Evolutionary conservation across 2,329 filamentous ascomycete genomes (phyloP).

Genomic region (Aspergillus unguis): DNA sequence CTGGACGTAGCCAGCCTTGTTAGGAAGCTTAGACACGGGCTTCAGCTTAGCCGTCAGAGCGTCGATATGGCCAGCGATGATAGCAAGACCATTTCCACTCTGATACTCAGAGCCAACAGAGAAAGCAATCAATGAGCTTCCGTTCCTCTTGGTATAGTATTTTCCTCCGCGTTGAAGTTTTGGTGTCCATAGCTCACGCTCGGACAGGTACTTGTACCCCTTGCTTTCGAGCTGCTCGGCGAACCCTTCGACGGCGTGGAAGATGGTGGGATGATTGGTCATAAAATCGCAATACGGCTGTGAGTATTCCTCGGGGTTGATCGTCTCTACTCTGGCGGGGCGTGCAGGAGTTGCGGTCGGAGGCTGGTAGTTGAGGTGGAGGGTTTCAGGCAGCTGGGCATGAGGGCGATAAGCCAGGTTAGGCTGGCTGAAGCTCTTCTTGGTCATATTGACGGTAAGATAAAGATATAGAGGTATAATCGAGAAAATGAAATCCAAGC

Average conservation of each 20-base stretch:
- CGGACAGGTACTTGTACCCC: slow-evolving; percentile 72
- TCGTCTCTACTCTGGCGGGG: slow-evolving; percentile 15
- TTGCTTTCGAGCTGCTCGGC: slow-evolving; percentile 65
- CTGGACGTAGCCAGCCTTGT: slow-evolving; percentile 79
- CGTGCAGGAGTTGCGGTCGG: slow-evolving; percentile 6
- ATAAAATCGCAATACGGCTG: slow-evolving; percentile 85
- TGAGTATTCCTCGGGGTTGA: slow-evolving; percentile 62
- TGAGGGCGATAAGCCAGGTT: slow-evolving; percentile 31
- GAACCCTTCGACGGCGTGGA: slow-evolving; percentile 81
- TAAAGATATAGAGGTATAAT: background rate
- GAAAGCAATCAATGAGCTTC: slow-evolving; percentile 81
- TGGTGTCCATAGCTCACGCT: slow-evolving; percentile 72
- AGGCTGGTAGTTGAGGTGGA: slow-evolving; percentile 16
- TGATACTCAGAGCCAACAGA: slow-evolving; percentile 75
- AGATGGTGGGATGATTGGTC: slow-evolving; percentile 86
- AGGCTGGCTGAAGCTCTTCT: slow-evolving; percentile 27
- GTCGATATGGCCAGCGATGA: slow-evolving; percentile 90
- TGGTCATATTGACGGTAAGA: slow-evolving; percentile 27
- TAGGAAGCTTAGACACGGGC: slow-evolving; percentile 82
- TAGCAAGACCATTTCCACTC: slow-evolving; percentile 79
- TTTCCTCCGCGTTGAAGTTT: slow-evolving; percentile 76
- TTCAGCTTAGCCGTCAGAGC: slow-evolving; percentile 87
- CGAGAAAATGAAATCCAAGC: background rate
- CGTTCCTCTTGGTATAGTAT: slow-evolving; percentile 85
- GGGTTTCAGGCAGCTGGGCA: slow-evolving; percentile 25